These are phyloP conservation scores for Balansia obtecta DNA, from an alignment of 2,329 filamentous ascomycete genomes.

Conservation along the genomic window DNA sequence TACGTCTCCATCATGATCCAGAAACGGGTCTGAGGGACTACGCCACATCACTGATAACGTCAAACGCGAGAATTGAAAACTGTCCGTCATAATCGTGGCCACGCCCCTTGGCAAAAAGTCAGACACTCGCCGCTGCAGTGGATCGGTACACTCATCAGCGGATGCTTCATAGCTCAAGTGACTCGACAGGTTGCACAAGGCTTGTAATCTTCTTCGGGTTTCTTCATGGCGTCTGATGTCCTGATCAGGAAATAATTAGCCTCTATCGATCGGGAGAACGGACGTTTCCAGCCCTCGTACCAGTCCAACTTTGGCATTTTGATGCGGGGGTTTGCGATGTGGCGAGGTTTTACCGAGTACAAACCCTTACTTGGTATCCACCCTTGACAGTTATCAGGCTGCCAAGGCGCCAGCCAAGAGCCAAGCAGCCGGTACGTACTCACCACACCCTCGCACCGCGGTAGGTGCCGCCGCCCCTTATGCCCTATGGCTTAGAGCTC, in stretches of 20 bases:
- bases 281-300: slow-evolving; percentile 14
- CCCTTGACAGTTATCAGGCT: too few relatives aligned
- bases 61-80: too few relatives aligned
- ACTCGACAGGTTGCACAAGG: slow-evolving; percentile 28
- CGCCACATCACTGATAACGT: too few relatives aligned
- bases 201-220: slow-evolving; percentile 27
- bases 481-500: background rate
- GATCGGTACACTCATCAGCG: too few relatives aligned
- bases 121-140: too few relatives aligned
- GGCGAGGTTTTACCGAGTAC: too few relatives aligned
- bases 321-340: slow-evolving; percentile 13
- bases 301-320: slow-evolving; percentile 15
- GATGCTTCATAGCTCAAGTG: slow-evolving; percentile 21
- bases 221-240: slow-evolving; percentile 21
- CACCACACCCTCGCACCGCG: background rate
- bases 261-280: slow-evolving; percentile 11
- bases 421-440: too few relatives aligned
- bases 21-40: slow-evolving; percentile 22
- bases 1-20: slow-evolving; percentile 32
- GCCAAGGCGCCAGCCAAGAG: too few relatives aligned
- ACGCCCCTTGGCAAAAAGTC: too few relatives aligned
- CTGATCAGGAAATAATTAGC: slow-evolving; percentile 22
- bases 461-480: background rate
- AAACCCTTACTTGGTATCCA: too few relatives aligned
- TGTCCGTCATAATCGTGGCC: too few relatives aligned